A percentile compares a stretch with the other conserved stretches of the same genome.
Evolutionary conservation across 495 filamentous ascomycete genomes (phyloP).

Genomic region (Melanomma pulvis-pyrius): DNA sequence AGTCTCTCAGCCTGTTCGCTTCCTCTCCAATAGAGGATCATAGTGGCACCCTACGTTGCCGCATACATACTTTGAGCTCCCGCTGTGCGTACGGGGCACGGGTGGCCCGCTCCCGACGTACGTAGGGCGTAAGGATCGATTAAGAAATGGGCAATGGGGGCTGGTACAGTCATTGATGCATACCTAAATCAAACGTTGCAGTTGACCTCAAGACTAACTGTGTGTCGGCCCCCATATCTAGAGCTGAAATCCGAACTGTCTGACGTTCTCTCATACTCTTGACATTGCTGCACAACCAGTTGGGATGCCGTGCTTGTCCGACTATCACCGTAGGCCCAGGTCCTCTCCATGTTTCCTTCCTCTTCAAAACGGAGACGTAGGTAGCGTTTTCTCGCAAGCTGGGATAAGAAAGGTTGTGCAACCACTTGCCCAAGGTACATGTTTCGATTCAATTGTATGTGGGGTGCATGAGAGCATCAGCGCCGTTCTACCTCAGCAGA

Average conservation of each 20-base stretch:
- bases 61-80: too few species aligned
- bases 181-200: background rate
- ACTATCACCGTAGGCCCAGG: too few species aligned
- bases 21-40: background rate
- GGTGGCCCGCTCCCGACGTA: background rate
- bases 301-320: background rate
- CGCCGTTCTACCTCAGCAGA: background rate
- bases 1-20: background rate
- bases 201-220: background rate
- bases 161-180: background rate
- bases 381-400: too few species aligned
- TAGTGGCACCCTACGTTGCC: background rate
- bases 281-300: background rate
- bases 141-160: background rate
- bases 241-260: background rate
- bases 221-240: background rate
- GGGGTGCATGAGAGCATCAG: background rate
- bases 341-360: too few species aligned
- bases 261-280: background rate
- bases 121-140: background rate
- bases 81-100: background rate
- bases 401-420: too few species aligned
- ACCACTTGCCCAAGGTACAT: too few species aligned
- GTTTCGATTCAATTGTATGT: background rate
- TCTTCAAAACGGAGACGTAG: too few species aligned